A percentile compares a stretch with the other conserved stretches of the same genome.
phyloP scores from a whole-genome alignment of 371 early-diverging fungal species.

The Mortierella sp. region DNA sequence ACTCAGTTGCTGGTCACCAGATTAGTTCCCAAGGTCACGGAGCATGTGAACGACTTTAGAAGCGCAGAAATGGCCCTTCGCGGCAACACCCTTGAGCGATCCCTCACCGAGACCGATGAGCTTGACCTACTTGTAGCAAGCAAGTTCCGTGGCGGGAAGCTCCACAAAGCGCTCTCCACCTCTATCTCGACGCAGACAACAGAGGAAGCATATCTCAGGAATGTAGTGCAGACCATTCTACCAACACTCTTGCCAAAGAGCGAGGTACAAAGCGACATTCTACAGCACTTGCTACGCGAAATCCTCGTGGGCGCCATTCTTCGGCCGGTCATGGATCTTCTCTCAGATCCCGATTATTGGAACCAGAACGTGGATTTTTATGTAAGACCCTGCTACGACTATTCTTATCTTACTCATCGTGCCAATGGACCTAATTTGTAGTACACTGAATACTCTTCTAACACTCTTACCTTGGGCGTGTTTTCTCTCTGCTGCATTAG shows the following conservation, averaged over 20 bases:
- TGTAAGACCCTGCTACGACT: constrained; percentile 52
- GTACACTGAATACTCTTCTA: no score
- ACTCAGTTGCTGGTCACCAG: constrained; percentile 66
- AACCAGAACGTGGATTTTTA: constrained; percentile 78
- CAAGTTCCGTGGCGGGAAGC: constrained; percentile 67
- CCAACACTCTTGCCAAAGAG: constrained; percentile 66
- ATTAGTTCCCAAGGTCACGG: constrained; percentile 72
- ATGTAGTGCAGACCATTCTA: constrained; percentile 68
- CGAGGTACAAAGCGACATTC: constrained; percentile 66
- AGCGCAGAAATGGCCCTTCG: constrained; percentile 69
- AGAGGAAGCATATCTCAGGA: constrained; percentile 74
- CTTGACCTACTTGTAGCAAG: constrained; percentile 71
- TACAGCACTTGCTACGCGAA: constrained; percentile 78
- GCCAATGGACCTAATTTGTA: background rate
- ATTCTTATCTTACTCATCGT: background rate
- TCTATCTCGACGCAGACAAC: constrained; percentile 62
- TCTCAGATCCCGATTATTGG: constrained; percentile 88
- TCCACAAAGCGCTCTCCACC: constrained; percentile 70
- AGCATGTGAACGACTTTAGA: constrained; percentile 76
- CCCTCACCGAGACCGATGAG: constrained; percentile 67
- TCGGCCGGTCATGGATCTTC: constrained; percentile 73
- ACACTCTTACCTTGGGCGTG: no score
- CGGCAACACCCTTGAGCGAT: constrained; percentile 64
- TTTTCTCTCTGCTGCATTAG: no score
- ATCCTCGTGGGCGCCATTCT: constrained; percentile 76